Percentiles rank a stretch among this genome's conserved stretches.
These are phyloP conservation scores for Agrocybe praecox DNA, from an alignment of 768 basidiomycete genomes.

Conservation along the genomic window DNA sequence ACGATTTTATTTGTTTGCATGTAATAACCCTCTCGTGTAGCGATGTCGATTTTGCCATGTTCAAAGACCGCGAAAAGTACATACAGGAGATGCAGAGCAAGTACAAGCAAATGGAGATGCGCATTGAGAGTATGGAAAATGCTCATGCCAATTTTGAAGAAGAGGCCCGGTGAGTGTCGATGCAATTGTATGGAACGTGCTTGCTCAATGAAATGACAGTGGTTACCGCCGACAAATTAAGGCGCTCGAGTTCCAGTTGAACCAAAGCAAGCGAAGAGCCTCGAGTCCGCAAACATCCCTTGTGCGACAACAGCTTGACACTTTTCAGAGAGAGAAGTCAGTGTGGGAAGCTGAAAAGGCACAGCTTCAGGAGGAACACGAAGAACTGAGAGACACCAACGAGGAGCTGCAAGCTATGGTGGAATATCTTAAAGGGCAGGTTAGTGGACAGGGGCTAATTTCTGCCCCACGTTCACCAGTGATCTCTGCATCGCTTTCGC, in stretches of 20 bases:
- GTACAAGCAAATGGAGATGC: slow-evolving; percentile 68
- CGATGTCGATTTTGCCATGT: slow-evolving; percentile 75
- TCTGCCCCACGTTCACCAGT: slow-evolving; percentile 47
- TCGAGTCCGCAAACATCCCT: slow-evolving; percentile 29
- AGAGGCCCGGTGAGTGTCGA: background rate
- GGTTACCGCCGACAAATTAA: slow-evolving; percentile 62
- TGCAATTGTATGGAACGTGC: background rate
- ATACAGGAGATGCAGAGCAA: slow-evolving; percentile 56
- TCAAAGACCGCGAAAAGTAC: slow-evolving; percentile 64
- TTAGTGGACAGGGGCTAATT: slow-evolving; percentile 42
- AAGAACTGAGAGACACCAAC: slow-evolving; percentile 40
- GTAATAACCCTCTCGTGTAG: slow-evolving; percentile 34
- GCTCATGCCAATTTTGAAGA: slow-evolving; percentile 58
- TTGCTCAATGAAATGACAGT: slow-evolving; percentile 30
- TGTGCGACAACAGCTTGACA: slow-evolving; percentile 41
- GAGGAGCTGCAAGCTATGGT: slow-evolving; percentile 74
- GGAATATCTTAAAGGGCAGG: slow-evolving; percentile 62
- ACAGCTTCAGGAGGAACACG: slow-evolving; percentile 60
- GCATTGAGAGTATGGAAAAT: slow-evolving; percentile 59
- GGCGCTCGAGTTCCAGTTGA: slow-evolving; percentile 58
- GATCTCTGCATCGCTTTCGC: slow-evolving; percentile 14
- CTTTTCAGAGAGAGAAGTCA: slow-evolving; percentile 48
- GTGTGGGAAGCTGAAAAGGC: slow-evolving; percentile 50
- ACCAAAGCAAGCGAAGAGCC: slow-evolving; percentile 45
- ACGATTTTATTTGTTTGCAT: background rate